Evolutionary conservation across 192 early-diverging fungal species (phyloP).

Genomic region (Umbelopsis isabellina): DNA sequence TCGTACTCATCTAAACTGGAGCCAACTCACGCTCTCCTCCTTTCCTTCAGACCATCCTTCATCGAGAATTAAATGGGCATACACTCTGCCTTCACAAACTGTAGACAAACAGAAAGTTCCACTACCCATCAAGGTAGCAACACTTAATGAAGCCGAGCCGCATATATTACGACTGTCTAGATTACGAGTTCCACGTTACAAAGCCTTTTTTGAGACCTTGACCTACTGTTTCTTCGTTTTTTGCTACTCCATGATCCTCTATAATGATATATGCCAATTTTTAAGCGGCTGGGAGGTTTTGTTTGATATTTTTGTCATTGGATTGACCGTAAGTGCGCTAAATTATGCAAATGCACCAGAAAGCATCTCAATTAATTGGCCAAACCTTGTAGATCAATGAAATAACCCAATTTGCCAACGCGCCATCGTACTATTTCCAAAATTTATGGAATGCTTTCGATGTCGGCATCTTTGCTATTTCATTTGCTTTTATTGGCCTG

Average conservation of each 20-base stretch:
- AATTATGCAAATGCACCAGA: neutral
- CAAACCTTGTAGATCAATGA: slow-evolving; percentile 41
- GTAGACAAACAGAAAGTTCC: slow-evolving; percentile 6
- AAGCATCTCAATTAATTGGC: neutral
- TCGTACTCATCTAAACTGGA: neutral
- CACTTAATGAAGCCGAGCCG: slow-evolving; percentile 27
- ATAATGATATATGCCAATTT: slow-evolving; percentile 27
- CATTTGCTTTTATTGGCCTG: slow-evolving; percentile 42
- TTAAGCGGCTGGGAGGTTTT: slow-evolving; percentile 40
- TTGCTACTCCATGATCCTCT: slow-evolving; percentile 43
- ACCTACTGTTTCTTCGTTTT: slow-evolving; percentile 41
- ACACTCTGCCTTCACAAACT: slow-evolving; percentile 18
- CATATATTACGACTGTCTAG: slow-evolving; percentile 41
- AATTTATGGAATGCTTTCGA: slow-evolving; percentile 51
- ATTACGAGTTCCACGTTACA: slow-evolving; percentile 45
- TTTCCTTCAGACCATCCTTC: neutral
- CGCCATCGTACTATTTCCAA: slow-evolving; percentile 46
- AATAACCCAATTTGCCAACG: slow-evolving; percentile 39
- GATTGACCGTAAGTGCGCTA: slow-evolving; percentile 14
- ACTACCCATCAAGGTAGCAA: neutral
- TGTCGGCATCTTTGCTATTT: slow-evolving; percentile 36
- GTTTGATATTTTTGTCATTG: slow-evolving; percentile 17
- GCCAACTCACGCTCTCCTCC: neutral
- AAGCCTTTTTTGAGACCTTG: slow-evolving; percentile 42
- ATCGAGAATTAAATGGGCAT: slow-evolving; percentile 11